Evolutionary conservation across 208 protist species (phyloP).

Genomic region (Phytomonas francai): DNA sequence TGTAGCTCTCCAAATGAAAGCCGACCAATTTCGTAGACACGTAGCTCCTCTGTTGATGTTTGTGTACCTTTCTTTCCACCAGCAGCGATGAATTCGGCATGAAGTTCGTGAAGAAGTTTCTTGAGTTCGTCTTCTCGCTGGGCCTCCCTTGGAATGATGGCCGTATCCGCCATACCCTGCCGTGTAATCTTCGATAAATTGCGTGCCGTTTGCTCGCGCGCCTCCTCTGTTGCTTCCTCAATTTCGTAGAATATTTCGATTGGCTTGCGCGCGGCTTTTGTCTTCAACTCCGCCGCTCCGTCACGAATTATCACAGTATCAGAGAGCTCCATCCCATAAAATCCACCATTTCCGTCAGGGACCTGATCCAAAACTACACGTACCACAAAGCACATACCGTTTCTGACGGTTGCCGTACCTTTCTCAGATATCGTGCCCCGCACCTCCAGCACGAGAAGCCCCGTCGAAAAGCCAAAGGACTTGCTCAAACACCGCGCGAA

Average conservation of each 20-base stretch:
- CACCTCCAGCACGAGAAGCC: constrained; percentile 72
- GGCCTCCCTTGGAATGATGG: constrained; percentile 62
- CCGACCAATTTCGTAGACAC: constrained; percentile 50
- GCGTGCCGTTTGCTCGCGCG: constrained; percentile 13
- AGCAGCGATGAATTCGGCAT: constrained; percentile 56
- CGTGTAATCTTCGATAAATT: constrained; percentile 73
- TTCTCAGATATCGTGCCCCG: constrained; percentile 79
- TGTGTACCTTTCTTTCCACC: constrained; percentile 66
- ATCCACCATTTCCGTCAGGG: constrained; percentile 10
- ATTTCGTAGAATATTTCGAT: constrained; percentile 71
- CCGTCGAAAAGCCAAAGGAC: constrained; percentile 76
- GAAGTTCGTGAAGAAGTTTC: constrained; percentile 51
- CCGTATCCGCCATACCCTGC: constrained; percentile 56
- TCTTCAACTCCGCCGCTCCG: constrained; percentile 59
- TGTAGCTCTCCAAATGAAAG: constrained; percentile 64
- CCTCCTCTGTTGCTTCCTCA: constrained; percentile 19
- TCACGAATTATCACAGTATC: constrained; percentile 70
- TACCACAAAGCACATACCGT: constrained; percentile 83
- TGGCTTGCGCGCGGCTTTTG: constrained; percentile 55
- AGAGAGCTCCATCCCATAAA: constrained; percentile 64
- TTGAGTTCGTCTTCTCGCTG: constrained; percentile 64
- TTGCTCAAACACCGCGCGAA: constrained; percentile 45
- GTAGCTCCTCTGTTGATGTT: constrained; percentile 51
- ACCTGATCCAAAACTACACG: constrained; percentile 65
- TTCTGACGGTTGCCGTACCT: constrained; percentile 41